Evolutionary conservation across 139 green algal genomes (phyloP).

Genomic region (Yamagishiella unicocca): DNA sequence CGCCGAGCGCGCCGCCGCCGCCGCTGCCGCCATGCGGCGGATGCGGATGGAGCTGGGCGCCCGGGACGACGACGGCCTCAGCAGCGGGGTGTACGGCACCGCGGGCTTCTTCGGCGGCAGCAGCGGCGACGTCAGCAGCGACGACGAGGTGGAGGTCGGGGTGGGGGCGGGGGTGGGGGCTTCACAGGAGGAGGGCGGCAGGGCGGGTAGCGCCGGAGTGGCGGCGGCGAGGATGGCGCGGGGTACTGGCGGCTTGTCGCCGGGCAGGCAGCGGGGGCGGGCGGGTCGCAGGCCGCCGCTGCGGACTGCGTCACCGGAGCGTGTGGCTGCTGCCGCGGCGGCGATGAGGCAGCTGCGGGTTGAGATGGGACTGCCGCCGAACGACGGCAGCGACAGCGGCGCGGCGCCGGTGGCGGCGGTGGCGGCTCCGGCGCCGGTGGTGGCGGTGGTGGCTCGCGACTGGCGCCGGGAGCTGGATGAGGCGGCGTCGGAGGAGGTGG

Average conservation of each 20-base stretch:
- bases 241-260: neutral
- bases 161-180: neutral
- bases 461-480: conserved; percentile 23
- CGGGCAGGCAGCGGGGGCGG: neutral
- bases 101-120: neutral
- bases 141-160: too few relatives aligned
- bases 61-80: neutral
- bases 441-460: neutral
- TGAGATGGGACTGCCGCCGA: conserved; percentile 8
- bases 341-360: conserved; percentile 21
- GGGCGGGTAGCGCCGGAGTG: neutral
- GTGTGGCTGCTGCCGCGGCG: neutral
- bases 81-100: neutral
- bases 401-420: neutral
- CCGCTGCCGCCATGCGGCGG: neutral
- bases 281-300: too few relatives aligned
- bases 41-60: neutral
- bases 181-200: neutral
- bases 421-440: neutral
- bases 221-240: neutral
- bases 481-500: neutral
- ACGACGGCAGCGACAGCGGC: neutral
- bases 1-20: conserved; percentile 6
- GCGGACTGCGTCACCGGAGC: conserved; percentile 6
- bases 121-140: neutral